Base-by-base conservation (phyloP, 306 rosid species). In the Pueraria montana region DNA sequence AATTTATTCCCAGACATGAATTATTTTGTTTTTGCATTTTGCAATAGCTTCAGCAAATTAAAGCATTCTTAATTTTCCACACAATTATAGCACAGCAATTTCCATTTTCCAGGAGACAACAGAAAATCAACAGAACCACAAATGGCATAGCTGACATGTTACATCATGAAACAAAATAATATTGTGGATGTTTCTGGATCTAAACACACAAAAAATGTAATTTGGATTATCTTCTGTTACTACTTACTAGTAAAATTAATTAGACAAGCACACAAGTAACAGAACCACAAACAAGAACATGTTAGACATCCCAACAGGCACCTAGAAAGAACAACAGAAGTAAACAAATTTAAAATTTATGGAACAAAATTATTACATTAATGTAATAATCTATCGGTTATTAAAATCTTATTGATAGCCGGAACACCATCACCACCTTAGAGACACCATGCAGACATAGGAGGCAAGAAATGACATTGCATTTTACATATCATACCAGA, bases 91-190 rank as follows among this genome's bases (percentile, higher is more conserved):
- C 79, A 61, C 34, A 2, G 64, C 30, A 49, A 43, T 61, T 61
- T 81, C 30, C 11, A 20, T 42, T 64, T 30, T 64, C 71, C 23
- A 8, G 71, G 13, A 30, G 21, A 30, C 14, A 10, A 59, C 73
- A 24, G 36, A 84, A 79, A 75, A 74, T 26, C 82, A 74, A 26
- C 50, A 79, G 67, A 38, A 52, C 32, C 69, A 80, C n/a, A 70
- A 45, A 76, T 67, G 64, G 12, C 79, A 74, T 32, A 48, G 53
- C 55, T 21, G 34, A 9, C 67, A 75, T 74, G 74, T 78, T 48
- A 46, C 42, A 82, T 63, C 59, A 52, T 26, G 64, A 64, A 79
- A 68, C 58, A 83, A 82, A 72, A 59, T 75, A 55, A 72, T 71
- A 13, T 49, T 62, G 16, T n/a, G 36, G 70, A 67, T 17, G 56